Percentiles rank a stretch among this genome's conserved stretches.
phyloP scores from a whole-genome alignment of 179 eudicot species.

The Spinacia oleracea region DNA sequence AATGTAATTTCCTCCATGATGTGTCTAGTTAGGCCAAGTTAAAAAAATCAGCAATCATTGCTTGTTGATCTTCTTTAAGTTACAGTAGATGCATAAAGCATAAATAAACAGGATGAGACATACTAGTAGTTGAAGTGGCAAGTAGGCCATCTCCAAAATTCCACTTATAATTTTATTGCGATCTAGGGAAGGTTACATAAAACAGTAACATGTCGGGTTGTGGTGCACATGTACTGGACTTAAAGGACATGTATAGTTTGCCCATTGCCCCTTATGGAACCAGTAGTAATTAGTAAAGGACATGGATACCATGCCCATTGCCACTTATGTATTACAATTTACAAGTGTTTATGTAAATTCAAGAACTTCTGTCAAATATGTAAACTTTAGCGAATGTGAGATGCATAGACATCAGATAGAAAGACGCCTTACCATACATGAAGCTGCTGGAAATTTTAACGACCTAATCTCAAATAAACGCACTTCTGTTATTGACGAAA shows the following conservation, averaged over 20 bases:
- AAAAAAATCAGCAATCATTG: background rate
- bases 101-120: background rate
- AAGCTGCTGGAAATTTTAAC: background rate
- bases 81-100: background rate
- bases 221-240: background rate
- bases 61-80: background rate
- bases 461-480: background rate
- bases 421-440: background rate
- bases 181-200: background rate
- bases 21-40: background rate
- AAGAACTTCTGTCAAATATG: background rate
- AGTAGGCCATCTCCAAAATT: background rate
- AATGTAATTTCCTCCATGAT: background rate
- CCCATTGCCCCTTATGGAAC: background rate
- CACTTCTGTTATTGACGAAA: background rate
- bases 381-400: background rate
- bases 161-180: background rate
- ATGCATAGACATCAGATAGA: background rate
- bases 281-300: too few relatives aligned
- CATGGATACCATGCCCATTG: background rate
- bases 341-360: background rate
- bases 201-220: background rate
- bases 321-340: background rate
- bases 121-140: background rate
- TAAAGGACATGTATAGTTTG: background rate